These are phyloP conservation scores for Candolleomyces aberdarensis DNA, from an alignment of 768 basidiomycete genomes.

Conservation along the genomic window DNA sequence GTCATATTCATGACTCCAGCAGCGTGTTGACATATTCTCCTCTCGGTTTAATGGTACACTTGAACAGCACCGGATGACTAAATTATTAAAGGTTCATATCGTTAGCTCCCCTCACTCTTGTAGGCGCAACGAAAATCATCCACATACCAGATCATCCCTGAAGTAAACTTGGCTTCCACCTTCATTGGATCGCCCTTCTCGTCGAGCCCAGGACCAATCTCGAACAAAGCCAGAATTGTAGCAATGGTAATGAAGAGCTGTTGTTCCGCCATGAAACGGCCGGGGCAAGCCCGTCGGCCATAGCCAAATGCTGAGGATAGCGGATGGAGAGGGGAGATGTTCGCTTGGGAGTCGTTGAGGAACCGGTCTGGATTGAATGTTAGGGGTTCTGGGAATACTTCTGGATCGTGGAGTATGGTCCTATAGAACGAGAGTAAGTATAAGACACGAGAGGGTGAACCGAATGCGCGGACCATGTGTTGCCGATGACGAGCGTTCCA, in stretches of 20 bases:
- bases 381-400: slow-evolving; percentile 41
- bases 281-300: slow-evolving; percentile 46
- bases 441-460: background rate
- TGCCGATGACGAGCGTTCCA: slow-evolving; percentile 41
- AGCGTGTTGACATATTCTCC: slow-evolving; percentile 11
- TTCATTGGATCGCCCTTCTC: slow-evolving; percentile 28
- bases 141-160: slow-evolving; percentile 42
- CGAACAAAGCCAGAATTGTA: slow-evolving; percentile 39
- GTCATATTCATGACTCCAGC: slow-evolving; percentile 3
- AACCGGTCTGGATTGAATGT: slow-evolving; percentile 51
- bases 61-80: slow-evolving; percentile 22
- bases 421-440: slow-evolving; percentile 22
- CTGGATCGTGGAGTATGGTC: slow-evolving; percentile 49
- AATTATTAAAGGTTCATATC: background rate
- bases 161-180: slow-evolving; percentile 32
- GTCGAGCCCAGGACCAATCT: slow-evolving; percentile 36
- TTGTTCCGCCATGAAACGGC: slow-evolving; percentile 42
- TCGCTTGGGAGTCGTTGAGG: slow-evolving; percentile 25
- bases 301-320: slow-evolving; percentile 40
- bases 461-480: slow-evolving; percentile 31
- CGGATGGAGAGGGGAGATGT: slow-evolving; percentile 28
- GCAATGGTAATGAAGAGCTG: slow-evolving; percentile 47
- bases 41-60: slow-evolving; percentile 21
- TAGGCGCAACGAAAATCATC: background rate
- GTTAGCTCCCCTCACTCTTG: background rate